These are phyloP conservation scores for Nigrospora sphaerica DNA, from an alignment of 2,329 filamentous ascomycete species.

Conservation along the genomic window DNA sequence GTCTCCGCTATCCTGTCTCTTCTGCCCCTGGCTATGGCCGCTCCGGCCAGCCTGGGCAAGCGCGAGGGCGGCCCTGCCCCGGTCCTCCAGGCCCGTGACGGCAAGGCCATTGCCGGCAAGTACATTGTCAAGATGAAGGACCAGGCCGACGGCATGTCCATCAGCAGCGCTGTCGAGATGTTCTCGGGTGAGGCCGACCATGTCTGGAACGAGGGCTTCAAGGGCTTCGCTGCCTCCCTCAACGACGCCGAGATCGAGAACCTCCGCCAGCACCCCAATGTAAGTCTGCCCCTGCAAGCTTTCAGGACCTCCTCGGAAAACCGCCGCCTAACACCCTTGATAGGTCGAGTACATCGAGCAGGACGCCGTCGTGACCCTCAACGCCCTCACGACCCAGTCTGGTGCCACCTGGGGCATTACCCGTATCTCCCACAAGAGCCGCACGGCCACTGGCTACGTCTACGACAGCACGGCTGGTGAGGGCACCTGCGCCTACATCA, in stretches of 20 bases:
- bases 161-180: constrained; percentile 16
- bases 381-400: constrained; percentile 6
- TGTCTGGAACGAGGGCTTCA: constrained; percentile 13
- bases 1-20: constrained; percentile 7
- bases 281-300: constrained; percentile 4
- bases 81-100: constrained; percentile 5
- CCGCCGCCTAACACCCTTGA: neutral
- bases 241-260: constrained; percentile 27
- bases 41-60: constrained; percentile 6
- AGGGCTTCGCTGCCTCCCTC: constrained; percentile 32
- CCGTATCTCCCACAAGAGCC: constrained; percentile 7
- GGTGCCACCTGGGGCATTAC: constrained; percentile 7
- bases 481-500: constrained; percentile 30
- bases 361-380: constrained; percentile 10
- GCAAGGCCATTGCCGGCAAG: constrained; percentile 17
- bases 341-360: constrained; percentile 16
- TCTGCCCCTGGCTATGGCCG: constrained; percentile 9
- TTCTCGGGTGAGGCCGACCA: constrained; percentile 15
- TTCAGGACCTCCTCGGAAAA: neutral
- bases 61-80: constrained; percentile 8
- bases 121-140: constrained; percentile 34
- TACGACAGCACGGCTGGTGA: constrained; percentile 17
- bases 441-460: constrained; percentile 11
- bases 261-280: constrained; percentile 27
- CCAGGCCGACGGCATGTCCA: constrained; percentile 13